Conservation (phyloP, 2,329 filamentous ascomycete species). For the Alternaria infectoria region DNA sequence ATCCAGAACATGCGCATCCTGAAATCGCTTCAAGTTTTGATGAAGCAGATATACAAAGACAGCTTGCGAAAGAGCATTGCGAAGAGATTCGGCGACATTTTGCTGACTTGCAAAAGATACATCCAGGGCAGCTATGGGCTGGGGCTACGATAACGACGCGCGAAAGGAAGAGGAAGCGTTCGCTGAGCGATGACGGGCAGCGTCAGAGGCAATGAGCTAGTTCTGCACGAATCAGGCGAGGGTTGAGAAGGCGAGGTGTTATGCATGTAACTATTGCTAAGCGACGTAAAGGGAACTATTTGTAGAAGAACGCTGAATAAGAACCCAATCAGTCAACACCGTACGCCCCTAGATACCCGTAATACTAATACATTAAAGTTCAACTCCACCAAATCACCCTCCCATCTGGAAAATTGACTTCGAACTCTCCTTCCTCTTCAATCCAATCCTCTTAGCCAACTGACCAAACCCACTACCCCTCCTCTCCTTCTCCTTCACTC, state of each 20-base stretch:
- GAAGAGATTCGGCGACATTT: background rate
- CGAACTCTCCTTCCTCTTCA: slow-evolving; percentile 24
- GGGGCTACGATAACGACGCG: background rate
- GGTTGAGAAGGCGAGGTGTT: background rate
- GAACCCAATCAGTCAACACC: background rate
- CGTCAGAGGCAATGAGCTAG: background rate
- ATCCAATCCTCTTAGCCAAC: slow-evolving; percentile 27
- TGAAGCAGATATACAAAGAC: background rate
- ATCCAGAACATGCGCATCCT: background rate
- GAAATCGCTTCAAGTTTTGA: background rate
- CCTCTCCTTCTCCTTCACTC: slow-evolving; percentile 18
- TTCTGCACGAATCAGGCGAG: background rate
- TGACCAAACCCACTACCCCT: slow-evolving; percentile 10
- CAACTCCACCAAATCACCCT: background rate
- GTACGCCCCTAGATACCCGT: background rate
- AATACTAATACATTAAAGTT: background rate
- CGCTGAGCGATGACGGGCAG: background rate
- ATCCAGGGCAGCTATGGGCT: background rate
- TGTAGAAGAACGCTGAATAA: background rate
- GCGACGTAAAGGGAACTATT: background rate
- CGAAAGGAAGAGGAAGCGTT: slow-evolving; percentile 2
- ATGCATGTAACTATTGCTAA: background rate
- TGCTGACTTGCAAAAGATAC: background rate
- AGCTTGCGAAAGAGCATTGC: background rate
- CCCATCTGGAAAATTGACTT: background rate